Evolutionary conservation across 179 eudicot species (phyloP), one percentile per base, ranked within the genome.

Genomic region (Beta corolliflora): DNA sequence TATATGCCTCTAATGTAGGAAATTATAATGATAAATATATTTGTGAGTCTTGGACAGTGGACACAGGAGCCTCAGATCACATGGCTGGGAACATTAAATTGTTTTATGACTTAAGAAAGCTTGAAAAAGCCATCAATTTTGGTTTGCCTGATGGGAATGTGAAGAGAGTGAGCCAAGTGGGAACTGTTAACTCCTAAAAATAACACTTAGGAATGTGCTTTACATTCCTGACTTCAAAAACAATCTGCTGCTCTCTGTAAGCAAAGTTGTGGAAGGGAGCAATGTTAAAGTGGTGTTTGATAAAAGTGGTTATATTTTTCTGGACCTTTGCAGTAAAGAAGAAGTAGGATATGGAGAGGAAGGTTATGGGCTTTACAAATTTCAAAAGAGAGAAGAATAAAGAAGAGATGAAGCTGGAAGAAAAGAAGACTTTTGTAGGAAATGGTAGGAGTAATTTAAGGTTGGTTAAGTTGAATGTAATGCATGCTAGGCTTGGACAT

Each of bases 41-140:
- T 29, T 29, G 31, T 12, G 12, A 29, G 6, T 2, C 18, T 9
- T 77, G 79, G 79, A 77, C 61, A 3, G 44, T 77, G 0, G 79
- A 77, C 12, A 18, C 71, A 0, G 79, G 79, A 0, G 79, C 71
- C 3, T 16, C 79, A 0, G 53, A 77, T 4, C 79, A 75, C 18
- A 75, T 75, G 21, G 41, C 36, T 7, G 1, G 15, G 4, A 2
- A 41, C 19, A 9, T 1, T 29, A 29, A 29, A 29, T 29, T 29
- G 31, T 29, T 29, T 29, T 29, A 1, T 29, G 31, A 29, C 31
- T 29, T 29, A 29, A 29, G 31, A 1, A 29, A 29, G 31, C 31
- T 29, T 29, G 31, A 29, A 29, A 29, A 5, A 12, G 58, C 71
- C 7, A 0, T 64, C 0, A 3, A 5, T 7, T 41, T 77, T 5